Conservation (phyloP, 345 rosid genomes). For the Boechera retrofracta region DNA sequence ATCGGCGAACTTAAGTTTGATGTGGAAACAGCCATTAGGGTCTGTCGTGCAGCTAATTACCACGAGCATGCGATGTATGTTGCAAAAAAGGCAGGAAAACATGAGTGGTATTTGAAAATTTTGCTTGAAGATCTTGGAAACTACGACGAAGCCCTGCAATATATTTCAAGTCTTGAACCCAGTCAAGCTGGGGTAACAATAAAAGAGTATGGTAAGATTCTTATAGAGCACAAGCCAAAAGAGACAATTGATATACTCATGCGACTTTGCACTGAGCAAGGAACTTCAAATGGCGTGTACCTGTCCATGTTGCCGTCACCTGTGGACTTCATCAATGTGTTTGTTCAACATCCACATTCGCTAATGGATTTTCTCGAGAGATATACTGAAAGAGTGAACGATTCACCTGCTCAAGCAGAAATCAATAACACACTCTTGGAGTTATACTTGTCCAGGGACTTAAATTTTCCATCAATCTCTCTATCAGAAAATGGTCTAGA, state of each 20-base stretch:
- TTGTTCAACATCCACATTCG: conserved; percentile 82
- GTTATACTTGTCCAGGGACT: conserved; percentile 85
- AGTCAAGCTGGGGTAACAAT: conserved; percentile 97
- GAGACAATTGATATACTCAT: conserved; percentile 90
- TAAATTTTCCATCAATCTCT: conserved; percentile 81
- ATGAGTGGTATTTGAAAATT: conserved; percentile 93
- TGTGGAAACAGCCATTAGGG: conserved; percentile 98
- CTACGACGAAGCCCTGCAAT: conserved; percentile 91
- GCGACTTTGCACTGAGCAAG: conserved; percentile 86
- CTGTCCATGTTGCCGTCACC: conserved; percentile 96
- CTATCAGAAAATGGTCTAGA: conserved; percentile 60
- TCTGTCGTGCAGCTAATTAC: conserved; percentile 96
- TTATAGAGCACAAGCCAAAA: conserved; percentile 83
- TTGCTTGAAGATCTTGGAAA: conserved; percentile 94
- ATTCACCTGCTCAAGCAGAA: conserved; percentile 98
- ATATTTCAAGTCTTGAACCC: conserved; percentile 92
- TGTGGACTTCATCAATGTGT: conserved; percentile 92
- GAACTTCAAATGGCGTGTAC: conserved; percentile 67
- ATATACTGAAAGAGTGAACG: conserved; percentile 79
- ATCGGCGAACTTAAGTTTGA: conserved; percentile 93
- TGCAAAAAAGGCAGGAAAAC: conserved; percentile 96
- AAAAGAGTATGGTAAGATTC: conserved; percentile 96
- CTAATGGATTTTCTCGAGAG: conserved; percentile 91
- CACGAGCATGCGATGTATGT: conserved; percentile 99
- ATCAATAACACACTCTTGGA: conserved; percentile 93